Evolutionary conservation across 345 rosid genomes (phyloP), one percentile per base, ranked within the genome.

Genomic region (Passiflora organensis): DNA sequence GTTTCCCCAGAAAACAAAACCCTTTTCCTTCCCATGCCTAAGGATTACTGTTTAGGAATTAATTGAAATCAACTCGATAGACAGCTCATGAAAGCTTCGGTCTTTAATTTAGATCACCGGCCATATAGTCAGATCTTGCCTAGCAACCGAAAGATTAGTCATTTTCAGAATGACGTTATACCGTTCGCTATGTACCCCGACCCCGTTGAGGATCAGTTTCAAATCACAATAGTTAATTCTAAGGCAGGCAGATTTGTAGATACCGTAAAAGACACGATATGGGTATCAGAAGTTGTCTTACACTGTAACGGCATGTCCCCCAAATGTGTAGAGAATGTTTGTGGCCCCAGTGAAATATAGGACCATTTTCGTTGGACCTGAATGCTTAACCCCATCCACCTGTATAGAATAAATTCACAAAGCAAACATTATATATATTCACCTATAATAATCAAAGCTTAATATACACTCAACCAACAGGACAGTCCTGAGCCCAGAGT

Each of bases 241-340:
- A n/a, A n/a, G n/a, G n/a, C 43, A 32, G 22, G 38, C 48, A 57
- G 24, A 60, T n/a, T n/a, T n/a, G n/a, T 58, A 68, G 43, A 64
- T 60, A 72, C 55, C 55, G 68, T 60, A 76, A 69, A 65, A 36
- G 76, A 75, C 76, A 67, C 53, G 67, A 39, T 57, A 21, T 3
- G 19, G 56, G 11, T 38, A 52, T 25, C 15, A 6, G 38, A 57
- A 42, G 11, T 50, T 45, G 54, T 71, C 91, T 76, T 86, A 88
- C 99, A 93, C 99, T 34, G 99, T 93, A 41, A 93, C 96, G 60
- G 99, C 99, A 70, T 91, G 98, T 65, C 98, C 98, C 48, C 98
- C 96, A 65, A 91, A 91, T 51, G 98, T 91, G 67, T 91, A 91
- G 70, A 91, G 98, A 88, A 91, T 91, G 94, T 91, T 91, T 64